Percentiles rank a stretch among this genome's conserved stretches.
These are phyloP conservation scores for Orychophragmus violaceus DNA, from an alignment of 345 rosid genomes.

Conservation along the genomic window DNA sequence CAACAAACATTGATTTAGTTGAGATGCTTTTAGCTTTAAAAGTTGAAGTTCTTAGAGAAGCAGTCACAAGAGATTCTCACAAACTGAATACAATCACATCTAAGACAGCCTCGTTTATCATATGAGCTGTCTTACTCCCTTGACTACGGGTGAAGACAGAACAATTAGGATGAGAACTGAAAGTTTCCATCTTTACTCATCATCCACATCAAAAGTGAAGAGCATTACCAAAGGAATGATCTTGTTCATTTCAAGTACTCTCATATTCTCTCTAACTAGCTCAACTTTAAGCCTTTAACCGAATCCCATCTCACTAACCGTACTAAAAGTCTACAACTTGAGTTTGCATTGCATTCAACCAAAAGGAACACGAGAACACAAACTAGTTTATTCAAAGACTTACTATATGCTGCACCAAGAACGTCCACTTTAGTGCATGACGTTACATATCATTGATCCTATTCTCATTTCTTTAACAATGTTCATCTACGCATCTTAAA, in stretches of 20 bases:
- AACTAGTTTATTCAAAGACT: conserved; percentile 4
- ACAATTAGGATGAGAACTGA: background rate
- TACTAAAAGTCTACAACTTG: background rate
- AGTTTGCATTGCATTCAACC: background rate
- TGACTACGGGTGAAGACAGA: background rate
- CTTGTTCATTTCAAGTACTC: background rate
- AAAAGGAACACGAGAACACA: background rate
- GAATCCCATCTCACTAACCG: background rate
- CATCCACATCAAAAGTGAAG: background rate
- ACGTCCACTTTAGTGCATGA: background rate
- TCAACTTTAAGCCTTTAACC: background rate
- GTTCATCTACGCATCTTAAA: background rate
- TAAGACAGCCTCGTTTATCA: background rate
- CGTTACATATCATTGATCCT: background rate
- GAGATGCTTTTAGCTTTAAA: background rate
- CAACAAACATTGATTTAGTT: background rate
- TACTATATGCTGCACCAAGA: background rate
- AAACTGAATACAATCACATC: background rate
- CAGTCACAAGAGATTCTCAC: background rate
- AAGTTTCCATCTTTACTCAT: background rate
- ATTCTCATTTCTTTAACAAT: background rate
- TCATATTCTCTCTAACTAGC: background rate
- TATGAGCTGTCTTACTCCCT: background rate
- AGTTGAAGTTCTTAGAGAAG: background rate
- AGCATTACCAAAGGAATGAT: background rate